A percentile compares a stretch with the other conserved stretches of the same genome.
Conservation (phyloP, 257 asterid genomes). For the Nicotiana knightiana region DNA sequence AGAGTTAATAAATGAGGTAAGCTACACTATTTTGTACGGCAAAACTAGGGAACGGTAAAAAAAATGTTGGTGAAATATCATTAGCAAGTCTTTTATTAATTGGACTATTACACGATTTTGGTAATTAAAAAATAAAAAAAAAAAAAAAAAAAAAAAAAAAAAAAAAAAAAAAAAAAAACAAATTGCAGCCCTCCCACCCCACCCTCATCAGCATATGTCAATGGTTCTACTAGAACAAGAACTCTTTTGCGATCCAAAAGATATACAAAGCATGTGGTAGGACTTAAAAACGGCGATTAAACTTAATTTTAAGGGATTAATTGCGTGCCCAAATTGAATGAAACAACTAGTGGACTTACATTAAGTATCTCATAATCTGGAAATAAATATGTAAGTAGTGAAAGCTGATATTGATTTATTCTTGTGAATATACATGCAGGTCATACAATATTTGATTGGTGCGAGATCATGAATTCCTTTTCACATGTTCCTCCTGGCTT, state of each 20-base stretch:
- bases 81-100: neutral
- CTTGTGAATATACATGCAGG: conserved; percentile 17
- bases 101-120: too few species aligned
- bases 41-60: neutral
- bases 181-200: too few species aligned
- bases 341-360: neutral
- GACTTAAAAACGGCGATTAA: neutral
- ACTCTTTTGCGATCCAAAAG: neutral
- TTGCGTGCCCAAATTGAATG: neutral
- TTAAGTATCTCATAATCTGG: neutral
- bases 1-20: neutral
- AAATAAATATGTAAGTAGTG: neutral
- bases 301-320: neutral
- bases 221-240: too few species aligned
- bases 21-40: neutral
- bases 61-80: neutral
- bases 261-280: neutral
- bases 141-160: too few species aligned
- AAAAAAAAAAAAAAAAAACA: too few species aligned
- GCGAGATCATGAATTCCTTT: conserved; percentile 48
- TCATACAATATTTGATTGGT: neutral
- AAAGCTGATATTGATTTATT: neutral
- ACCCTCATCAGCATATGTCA: too few species aligned
- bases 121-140: too few species aligned
- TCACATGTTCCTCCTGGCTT: conserved; percentile 93